Base-by-base conservation (phyloP, 768 basidiomycete genomes). In the Boletus coccyginus region DNA sequence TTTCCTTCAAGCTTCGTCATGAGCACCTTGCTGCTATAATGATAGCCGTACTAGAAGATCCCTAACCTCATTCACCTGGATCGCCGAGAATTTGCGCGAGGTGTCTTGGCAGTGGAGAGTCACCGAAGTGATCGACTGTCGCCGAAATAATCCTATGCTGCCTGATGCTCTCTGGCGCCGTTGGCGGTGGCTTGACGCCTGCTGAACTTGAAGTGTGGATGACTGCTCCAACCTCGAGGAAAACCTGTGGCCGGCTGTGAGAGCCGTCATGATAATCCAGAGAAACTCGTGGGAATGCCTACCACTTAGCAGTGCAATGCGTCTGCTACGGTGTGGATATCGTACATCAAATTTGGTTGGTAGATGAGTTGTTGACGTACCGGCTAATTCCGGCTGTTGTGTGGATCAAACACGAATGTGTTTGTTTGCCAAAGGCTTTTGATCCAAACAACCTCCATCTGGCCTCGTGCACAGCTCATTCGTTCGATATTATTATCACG, bases 401-500 rank as follows among this genome's bases (percentile, higher is more conserved):
- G 64, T 63, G 65, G 63, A 53, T 67, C 48, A 35, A 16, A 53
- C 21, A 51, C 42, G 46, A 52, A 45, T 41, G 60, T 32, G 46
- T 43, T 69, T 71, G 69, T 69, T 69, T 69, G 41, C 55, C 62
- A 60, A 65, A 57, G 38, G 53, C 70, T 41, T 65, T n/a, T 29
- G 59, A 52, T 62, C 65, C 68, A 69, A 69, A 71, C 68, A 69
- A 66, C 42, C 5, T 27, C 27, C 57, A 31, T 40, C 35, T 41
- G 13, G 43, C 36, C 9, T 14, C 19, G 46, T 52, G 39, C 39
- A 14, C 32, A 51, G 8, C 41, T 39, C 33, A 21, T 31, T 53
- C 36, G 35, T 53, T 57, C 49, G 40, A 39, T 48, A 56, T 41
- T 38, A 40, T 10, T 13, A 8, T 31, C 16, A 50, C 52, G 27